A percentile compares a stretch with the other conserved stretches of the same genome.
phyloP scores from a whole-genome alignment of 192 early-diverging fungal genomes.

The Entomortierella beljakovae region DNA sequence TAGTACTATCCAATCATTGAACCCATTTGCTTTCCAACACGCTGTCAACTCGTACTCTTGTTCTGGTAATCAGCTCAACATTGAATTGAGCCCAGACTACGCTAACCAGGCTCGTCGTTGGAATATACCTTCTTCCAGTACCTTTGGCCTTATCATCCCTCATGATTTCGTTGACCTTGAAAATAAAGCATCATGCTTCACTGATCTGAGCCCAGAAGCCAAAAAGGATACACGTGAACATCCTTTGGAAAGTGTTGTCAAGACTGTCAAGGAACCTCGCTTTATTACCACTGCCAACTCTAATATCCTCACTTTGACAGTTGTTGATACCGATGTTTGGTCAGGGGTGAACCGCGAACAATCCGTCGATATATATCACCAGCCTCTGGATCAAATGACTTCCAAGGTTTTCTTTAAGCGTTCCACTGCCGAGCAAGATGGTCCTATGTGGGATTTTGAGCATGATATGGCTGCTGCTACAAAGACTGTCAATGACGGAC shows the following conservation, averaged over 20 bases:
- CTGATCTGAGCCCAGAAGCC: slow-evolving; percentile 1
- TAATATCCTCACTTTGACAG: slow-evolving; percentile 15
- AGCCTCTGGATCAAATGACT: slow-evolving; percentile 18
- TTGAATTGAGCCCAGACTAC: slow-evolving; percentile 24
- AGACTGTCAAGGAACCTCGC: slow-evolving; percentile 35
- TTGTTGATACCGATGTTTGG: slow-evolving; percentile 33
- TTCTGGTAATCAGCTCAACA: slow-evolving; percentile 9
- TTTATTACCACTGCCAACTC: slow-evolving; percentile 14
- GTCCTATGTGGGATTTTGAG: slow-evolving; percentile 48
- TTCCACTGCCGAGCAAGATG: slow-evolving; percentile 23
- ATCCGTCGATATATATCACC: slow-evolving; percentile 24
- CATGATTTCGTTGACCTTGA: slow-evolving; percentile 45
- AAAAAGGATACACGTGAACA: slow-evolving; percentile 1
- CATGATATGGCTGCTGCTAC: slow-evolving; percentile 17
- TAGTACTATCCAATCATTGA: slow-evolving; percentile 24
- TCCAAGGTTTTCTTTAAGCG: slow-evolving; percentile 23
- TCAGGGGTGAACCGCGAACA: slow-evolving; percentile 45
- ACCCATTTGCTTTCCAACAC: slow-evolving; percentile 40
- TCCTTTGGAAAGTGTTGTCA: slow-evolving; percentile 41
- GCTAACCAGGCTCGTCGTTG: slow-evolving; percentile 20
- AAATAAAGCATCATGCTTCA: slow-evolving; percentile 26
- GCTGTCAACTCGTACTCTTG: slow-evolving; percentile 34
- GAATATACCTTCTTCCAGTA: slow-evolving; percentile 3
- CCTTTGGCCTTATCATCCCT: slow-evolving; percentile 38
- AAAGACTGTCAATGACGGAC: background rate